Conservation (phyloP, 495 filamentous ascomycete species). For the Pyrenula aspistea region DNA sequence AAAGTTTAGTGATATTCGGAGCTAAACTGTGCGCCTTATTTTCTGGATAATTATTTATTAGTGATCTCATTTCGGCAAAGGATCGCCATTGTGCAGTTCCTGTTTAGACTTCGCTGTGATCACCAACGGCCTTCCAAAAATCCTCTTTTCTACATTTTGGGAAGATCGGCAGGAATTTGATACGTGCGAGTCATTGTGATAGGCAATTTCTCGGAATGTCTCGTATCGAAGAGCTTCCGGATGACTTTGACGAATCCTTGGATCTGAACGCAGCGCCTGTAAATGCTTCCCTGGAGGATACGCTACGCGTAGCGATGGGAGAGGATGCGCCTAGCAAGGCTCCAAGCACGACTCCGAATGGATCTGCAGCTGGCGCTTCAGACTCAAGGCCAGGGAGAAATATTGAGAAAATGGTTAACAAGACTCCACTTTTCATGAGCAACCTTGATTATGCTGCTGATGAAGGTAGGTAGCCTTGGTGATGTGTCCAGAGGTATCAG, state of each 20-base stretch:
- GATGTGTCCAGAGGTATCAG: background rate
- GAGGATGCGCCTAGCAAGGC: slow-evolving; percentile 9
- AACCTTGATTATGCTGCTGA: slow-evolving; percentile 59
- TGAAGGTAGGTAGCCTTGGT: slow-evolving; percentile 26
- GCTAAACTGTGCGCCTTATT: too few species aligned
- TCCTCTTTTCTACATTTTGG: too few species aligned
- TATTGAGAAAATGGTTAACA: slow-evolving; percentile 51
- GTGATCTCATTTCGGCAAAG: too few species aligned
- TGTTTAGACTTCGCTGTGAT: too few species aligned
- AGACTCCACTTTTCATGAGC: slow-evolving; percentile 90
- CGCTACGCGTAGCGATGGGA: slow-evolving; percentile 85
- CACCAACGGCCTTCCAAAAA: too few species aligned
- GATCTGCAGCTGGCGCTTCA: too few species aligned
- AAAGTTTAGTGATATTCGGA: too few species aligned
- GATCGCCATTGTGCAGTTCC: too few species aligned
- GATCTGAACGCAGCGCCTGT: slow-evolving; percentile 23
- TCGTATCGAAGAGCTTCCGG: slow-evolving; percentile 36
- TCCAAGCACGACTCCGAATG: background rate
- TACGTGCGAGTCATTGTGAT: too few species aligned
- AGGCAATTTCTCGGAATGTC: slow-evolving; percentile 4
- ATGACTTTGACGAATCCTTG: slow-evolving; percentile 36
- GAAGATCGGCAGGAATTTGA: too few species aligned
- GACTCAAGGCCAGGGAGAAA: slow-evolving; percentile 1
- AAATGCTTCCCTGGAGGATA: slow-evolving; percentile 52
- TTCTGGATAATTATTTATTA: too few species aligned